Evolutionary conservation across 495 filamentous ascomycete genomes (phyloP).

Genomic region (Penicillium manginii): DNA sequence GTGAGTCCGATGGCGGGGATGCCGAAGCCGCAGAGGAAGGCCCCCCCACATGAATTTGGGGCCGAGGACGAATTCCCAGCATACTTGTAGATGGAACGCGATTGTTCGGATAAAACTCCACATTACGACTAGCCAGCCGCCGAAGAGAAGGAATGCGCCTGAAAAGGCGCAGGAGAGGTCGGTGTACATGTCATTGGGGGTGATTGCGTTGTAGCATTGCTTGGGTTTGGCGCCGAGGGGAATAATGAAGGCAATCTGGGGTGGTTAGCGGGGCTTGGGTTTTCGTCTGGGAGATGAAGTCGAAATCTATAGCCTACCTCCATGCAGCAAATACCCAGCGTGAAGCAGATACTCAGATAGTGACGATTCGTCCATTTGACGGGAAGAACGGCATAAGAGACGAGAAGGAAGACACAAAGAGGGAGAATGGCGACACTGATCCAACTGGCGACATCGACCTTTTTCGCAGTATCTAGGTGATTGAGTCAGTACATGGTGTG

Average conservation of each 20-base stretch:
- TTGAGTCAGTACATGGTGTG: conserved; percentile 6
- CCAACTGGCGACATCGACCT: conserved; percentile 72
- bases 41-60: conserved; percentile 84
- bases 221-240: conserved; percentile 79
- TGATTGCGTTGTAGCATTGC: conserved; percentile 88
- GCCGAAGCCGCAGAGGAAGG: conserved; percentile 81
- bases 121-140: conserved; percentile 79
- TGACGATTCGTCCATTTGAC: conserved; percentile 90
- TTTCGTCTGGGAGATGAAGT: not conserved
- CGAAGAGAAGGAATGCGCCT: conserved; percentile 80
- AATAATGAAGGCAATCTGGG: conserved; percentile 75
- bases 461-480: conserved; percentile 60
- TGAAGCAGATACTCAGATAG: conserved; percentile 87
- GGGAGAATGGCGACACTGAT: conserved; percentile 75
- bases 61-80: conserved; percentile 92
- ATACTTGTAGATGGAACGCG: conserved; percentile 95
- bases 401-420: conserved; percentile 73
- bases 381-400: conserved; percentile 83
- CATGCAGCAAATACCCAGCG: conserved; percentile 73
- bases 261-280: conserved; percentile 2
- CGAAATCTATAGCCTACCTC: conserved; percentile 57
- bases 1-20: conserved; percentile 74
- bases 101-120: conserved; percentile 91
- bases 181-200: conserved; percentile 89
- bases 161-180: conserved; percentile 83